Percentiles rank a stretch among this genome's conserved stretches.
Conservation (phyloP, 345 rosid species). For the Syzygium aqueum region DNA sequence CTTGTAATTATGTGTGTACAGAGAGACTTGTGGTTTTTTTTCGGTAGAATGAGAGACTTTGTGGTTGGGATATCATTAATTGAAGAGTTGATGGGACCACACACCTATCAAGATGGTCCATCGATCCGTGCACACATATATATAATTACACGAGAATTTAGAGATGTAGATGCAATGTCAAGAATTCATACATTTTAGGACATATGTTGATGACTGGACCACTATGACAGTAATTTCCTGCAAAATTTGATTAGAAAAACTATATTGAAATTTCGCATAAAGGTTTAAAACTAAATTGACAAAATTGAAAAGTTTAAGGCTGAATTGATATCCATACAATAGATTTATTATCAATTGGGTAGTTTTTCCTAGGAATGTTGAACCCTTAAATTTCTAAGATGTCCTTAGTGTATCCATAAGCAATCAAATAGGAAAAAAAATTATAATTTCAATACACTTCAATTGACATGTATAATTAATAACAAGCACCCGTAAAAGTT, state of each 20-base stretch:
- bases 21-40: background rate
- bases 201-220: background rate
- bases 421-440: background rate
- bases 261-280: background rate
- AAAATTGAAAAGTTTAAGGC: rapidly evolving
- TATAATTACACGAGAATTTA: background rate
- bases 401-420: background rate
- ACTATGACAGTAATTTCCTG: background rate
- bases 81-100: background rate
- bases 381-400: background rate
- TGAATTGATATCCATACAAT: background rate
- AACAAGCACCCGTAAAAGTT: background rate
- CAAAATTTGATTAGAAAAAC: background rate
- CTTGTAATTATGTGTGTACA: background rate
- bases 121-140: background rate
- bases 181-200: background rate
- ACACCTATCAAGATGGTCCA: background rate
- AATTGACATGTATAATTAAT: background rate
- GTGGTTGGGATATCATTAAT: background rate
- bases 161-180: background rate
- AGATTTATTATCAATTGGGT: background rate
- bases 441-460: background rate
- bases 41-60: background rate
- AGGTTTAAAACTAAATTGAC: background rate
- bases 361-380: background rate